A percentile compares a stretch with the other conserved stretches of the same genome.
Conservation (phyloP, 306 rosid species). For the Cercis canadensis region DNA sequence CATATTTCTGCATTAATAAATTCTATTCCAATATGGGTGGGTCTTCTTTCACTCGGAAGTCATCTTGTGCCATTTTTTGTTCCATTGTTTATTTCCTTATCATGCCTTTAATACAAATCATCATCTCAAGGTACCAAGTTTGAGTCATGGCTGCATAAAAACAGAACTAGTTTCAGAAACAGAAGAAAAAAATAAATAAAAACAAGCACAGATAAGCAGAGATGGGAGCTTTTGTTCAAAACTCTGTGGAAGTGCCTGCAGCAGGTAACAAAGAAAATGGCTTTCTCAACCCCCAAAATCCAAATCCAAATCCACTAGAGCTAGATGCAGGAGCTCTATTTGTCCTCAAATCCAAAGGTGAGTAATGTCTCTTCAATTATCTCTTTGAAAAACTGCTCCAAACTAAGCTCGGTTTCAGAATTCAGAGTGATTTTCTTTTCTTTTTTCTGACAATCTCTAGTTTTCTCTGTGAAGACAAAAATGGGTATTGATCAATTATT, state of each 20-base stretch:
- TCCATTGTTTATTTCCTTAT: background rate
- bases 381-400: too few species aligned
- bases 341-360: conserved; percentile 81
- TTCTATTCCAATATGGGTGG: conserved; percentile 24
- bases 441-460: background rate
- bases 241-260: conserved; percentile 38
- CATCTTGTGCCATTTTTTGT: conserved; percentile 28
- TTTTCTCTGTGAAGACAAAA: conserved; percentile 1
- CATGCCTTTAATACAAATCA: background rate
- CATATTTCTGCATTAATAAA: conserved; percentile 27
- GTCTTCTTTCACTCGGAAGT: conserved; percentile 40
- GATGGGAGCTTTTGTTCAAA: conserved; percentile 52
- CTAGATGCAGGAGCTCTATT: conserved; percentile 84
- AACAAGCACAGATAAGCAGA: background rate
- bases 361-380: background rate
- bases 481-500: conserved; percentile 36
- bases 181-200: conserved; percentile 30
- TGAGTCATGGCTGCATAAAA: conserved; percentile 16
- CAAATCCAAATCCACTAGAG: conserved; percentile 40
- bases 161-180: background rate
- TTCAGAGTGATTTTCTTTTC: background rate
- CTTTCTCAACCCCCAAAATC: conserved; percentile 4
- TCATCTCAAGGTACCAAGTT: conserved; percentile 37
- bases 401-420: background rate
- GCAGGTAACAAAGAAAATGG: conserved; percentile 51